These are phyloP conservation scores for Penicillium sp. DNA, from an alignment of 2,329 filamentous ascomycete species.

Conservation along the genomic window DNA sequence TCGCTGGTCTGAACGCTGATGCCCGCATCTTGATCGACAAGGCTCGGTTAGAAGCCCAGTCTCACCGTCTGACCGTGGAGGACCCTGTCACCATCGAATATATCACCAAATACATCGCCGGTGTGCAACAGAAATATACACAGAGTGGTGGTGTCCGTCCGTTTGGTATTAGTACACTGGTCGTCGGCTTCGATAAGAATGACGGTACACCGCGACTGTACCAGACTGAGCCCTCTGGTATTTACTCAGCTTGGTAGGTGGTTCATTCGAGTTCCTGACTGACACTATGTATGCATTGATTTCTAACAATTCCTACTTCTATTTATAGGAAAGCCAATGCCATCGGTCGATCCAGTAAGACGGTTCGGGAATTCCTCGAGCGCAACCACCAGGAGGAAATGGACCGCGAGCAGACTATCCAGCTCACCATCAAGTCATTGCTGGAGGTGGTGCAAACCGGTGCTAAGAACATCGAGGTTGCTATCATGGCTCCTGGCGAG, in stretches of 20 bases:
- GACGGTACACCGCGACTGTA: slow-evolving; percentile 87
- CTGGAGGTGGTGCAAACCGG: slow-evolving; percentile 98
- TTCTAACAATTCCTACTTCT: slow-evolving; percentile 6
- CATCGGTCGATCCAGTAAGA: slow-evolving; percentile 97
- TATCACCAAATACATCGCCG: slow-evolving; percentile 98
- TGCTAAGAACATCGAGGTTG: slow-evolving; percentile 99
- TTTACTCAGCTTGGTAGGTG: slow-evolving; percentile 92
- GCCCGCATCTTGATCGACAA: slow-evolving; percentile 98
- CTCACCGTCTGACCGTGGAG: slow-evolving; percentile 93
- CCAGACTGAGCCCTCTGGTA: slow-evolving; percentile 98
- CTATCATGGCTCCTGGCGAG: slow-evolving; percentile 94
- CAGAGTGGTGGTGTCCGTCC: slow-evolving; percentile 97
- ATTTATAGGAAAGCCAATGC: slow-evolving; percentile 90
- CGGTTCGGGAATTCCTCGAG: slow-evolving; percentile 96
- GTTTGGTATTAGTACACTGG: slow-evolving; percentile 97
- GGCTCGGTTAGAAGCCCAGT: slow-evolving; percentile 94
- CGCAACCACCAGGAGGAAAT: slow-evolving; percentile 98
- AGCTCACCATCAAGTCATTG: slow-evolving; percentile 95
- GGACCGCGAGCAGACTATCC: slow-evolving; percentile 94
- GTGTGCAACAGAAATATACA: slow-evolving; percentile 98
- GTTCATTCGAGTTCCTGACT: slow-evolving; percentile 26
- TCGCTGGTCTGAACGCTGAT: slow-evolving; percentile 95
- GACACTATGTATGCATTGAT: neutral
- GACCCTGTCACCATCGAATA: slow-evolving; percentile 98
- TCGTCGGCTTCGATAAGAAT: slow-evolving; percentile 96